phyloP scores from a whole-genome alignment of 805 yeast genomes.

The Myxozyma geophila region DNA sequence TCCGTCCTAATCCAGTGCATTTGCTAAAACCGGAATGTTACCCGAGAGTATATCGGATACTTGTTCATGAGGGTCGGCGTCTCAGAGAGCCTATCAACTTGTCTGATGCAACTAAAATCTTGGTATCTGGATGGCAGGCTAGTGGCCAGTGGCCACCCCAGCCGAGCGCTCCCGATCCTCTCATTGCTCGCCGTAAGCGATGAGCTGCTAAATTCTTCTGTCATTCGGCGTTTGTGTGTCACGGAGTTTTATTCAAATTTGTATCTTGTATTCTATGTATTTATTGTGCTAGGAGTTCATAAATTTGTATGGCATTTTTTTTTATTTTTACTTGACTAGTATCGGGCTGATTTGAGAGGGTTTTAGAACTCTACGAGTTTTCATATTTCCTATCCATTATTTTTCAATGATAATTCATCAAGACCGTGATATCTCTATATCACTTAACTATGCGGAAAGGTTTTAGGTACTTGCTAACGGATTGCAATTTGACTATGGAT shows the following conservation, averaged over 20 bases:
- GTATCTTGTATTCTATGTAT: neutral
- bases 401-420: too few species aligned
- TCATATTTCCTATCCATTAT: too few species aligned
- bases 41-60: conserved; percentile 61
- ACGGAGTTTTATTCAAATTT: neutral
- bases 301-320: neutral
- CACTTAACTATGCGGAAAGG: conserved; percentile 45
- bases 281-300: neutral
- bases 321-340: neutral
- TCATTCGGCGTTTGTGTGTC: neutral
- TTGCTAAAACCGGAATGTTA: conserved; percentile 41
- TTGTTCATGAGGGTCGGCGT: conserved; percentile 71
- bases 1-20: conserved; percentile 38
- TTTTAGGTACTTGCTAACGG: conserved; percentile 50
- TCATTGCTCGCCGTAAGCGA: conserved; percentile 24
- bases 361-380: too few species aligned
- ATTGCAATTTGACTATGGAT: conserved; percentile 53
- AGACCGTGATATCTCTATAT: too few species aligned
- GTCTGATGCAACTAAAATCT: conserved; percentile 68
- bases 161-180: conserved; percentile 30
- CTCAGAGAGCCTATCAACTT: conserved; percentile 75
- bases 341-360: too few species aligned
- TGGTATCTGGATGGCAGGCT: conserved; percentile 84
- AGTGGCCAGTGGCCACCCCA: conserved; percentile 65
- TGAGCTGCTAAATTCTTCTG: neutral